phyloP scores from a whole-genome alignment of 495 filamentous ascomycete species.

The Cudoniella acicularis region DNA sequence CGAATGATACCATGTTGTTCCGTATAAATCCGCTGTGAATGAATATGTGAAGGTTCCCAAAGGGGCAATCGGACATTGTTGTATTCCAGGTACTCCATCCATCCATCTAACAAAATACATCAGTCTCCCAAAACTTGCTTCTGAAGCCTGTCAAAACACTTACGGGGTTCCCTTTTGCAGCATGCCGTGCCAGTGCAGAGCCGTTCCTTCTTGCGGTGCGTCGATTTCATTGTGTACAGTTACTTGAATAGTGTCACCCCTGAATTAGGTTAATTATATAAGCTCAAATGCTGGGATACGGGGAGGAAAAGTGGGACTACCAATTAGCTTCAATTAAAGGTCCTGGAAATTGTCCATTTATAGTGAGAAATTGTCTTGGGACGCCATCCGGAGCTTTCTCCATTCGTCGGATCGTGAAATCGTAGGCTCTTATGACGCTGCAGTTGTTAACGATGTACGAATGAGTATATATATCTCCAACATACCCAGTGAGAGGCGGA shows the following conservation, averaged over 20 bases:
- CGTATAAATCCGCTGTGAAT: constrained; percentile 51
- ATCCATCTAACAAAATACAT: constrained; percentile 13
- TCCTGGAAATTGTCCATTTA: constrained; percentile 46
- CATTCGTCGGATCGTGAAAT: constrained; percentile 37
- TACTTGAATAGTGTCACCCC: constrained; percentile 39
- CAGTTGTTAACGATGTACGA: not conserved
- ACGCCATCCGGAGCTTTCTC: constrained; percentile 47
- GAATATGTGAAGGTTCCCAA: constrained; percentile 44
- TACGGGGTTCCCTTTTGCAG: constrained; percentile 26
- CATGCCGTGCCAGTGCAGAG: constrained; percentile 50
- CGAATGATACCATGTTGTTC: constrained; percentile 60
- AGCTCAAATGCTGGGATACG: not conserved
- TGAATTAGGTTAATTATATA: not conserved
- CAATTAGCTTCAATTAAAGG: constrained; percentile 33
- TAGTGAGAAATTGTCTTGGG: constrained; percentile 33
- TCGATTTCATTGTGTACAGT: constrained; percentile 52
- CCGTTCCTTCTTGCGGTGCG: constrained; percentile 31
- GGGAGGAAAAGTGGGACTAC: not conserved
- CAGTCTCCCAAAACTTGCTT: not conserved
- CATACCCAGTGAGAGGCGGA: constrained; percentile 39
- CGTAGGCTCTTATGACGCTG: constrained; percentile 36
- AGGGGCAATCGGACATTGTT: constrained; percentile 44
- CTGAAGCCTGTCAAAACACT: not conserved
- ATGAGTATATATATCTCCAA: no score
- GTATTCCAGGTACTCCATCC: constrained; percentile 40